phyloP scores from a whole-genome alignment of 331 rosid genomes.

The Malus hybrid region DNA sequence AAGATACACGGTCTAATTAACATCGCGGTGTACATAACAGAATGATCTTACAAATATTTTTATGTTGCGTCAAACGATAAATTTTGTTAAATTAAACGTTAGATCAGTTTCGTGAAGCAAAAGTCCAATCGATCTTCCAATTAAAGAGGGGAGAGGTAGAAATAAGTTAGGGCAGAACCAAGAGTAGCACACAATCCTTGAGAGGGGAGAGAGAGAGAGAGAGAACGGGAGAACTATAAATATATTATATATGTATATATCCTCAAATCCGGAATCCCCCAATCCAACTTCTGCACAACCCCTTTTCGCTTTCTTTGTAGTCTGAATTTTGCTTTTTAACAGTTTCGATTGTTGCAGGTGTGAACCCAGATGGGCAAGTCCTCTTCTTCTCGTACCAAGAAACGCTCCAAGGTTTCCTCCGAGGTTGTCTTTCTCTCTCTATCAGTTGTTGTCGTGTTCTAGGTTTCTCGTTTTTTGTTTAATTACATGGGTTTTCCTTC shows the following conservation, averaged over 20 bases:
- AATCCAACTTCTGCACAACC: neutral
- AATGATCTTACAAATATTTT: too few relatives aligned
- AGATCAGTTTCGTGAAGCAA: accelerated
- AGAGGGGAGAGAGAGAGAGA: neutral
- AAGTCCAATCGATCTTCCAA: too few relatives aligned
- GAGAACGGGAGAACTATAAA: neutral
- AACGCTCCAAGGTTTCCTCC: slow-evolving; percentile 49
- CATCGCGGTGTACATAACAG: too few relatives aligned
- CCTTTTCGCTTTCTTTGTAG: neutral
- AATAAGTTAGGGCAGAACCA: neutral
- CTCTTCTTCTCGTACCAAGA: slow-evolving; percentile 54
- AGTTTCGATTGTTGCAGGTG: slow-evolving; percentile 41
- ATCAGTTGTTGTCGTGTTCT: slow-evolving; percentile 6
- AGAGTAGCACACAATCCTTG: neutral
- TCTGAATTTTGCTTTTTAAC: slow-evolving; percentile 1
- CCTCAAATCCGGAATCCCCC: neutral
- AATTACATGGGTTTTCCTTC: slow-evolving; percentile 4
- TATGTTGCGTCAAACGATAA: too few relatives aligned
- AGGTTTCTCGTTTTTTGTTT: neutral
- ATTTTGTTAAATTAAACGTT: too few relatives aligned
- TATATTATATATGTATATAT: too few relatives aligned
- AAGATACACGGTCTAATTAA: too few relatives aligned
- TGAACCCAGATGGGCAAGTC: slow-evolving; percentile 61
- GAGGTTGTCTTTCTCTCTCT: slow-evolving; percentile 32
- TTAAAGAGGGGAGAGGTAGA: neutral